These are phyloP conservation scores for Panaeolus cyanescens DNA, from an alignment of 768 basidiomycete species.

Conservation along the genomic window DNA sequence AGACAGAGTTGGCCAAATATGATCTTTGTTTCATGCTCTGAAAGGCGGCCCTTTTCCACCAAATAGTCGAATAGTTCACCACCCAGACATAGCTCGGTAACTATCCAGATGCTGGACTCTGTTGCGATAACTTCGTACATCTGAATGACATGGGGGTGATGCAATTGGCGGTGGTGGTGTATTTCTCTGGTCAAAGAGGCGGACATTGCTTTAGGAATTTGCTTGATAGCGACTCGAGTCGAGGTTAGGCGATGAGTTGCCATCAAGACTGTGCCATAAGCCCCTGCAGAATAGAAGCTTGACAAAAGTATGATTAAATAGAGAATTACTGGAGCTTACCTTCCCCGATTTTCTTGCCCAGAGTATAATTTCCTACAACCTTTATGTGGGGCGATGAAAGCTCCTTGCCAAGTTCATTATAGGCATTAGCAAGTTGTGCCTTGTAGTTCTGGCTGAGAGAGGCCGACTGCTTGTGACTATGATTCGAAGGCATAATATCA, in stretches of 20 bases:
- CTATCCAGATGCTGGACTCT: constrained; percentile 93
- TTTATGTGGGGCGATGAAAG: constrained; percentile 88
- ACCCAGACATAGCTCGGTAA: constrained; percentile 94
- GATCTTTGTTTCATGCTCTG: constrained; percentile 80
- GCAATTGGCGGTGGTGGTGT: constrained; percentile 95
- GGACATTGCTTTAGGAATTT: constrained; percentile 94
- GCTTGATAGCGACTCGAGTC: constrained; percentile 94
- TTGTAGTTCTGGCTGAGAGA: constrained; percentile 77
- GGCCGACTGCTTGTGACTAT: constrained; percentile 60
- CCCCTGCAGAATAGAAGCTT: constrained; percentile 51
- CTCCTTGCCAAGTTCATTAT: constrained; percentile 97
- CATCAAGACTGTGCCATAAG: constrained; percentile 94
- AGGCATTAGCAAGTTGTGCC: constrained; percentile 90
- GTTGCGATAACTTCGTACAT: constrained; percentile 99
- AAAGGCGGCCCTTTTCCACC: constrained; percentile 87
- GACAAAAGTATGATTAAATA: not conserved
- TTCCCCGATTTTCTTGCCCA: constrained; percentile 94
- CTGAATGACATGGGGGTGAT: constrained; percentile 94
- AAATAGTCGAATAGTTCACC: constrained; percentile 99
- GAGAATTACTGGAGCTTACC: constrained; percentile 47
- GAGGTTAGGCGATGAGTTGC: constrained; percentile 93
- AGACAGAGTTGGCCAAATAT: constrained; percentile 97
- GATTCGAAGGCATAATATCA: constrained; percentile 49
- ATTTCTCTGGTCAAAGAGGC: constrained; percentile 94
- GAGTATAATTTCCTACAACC: constrained; percentile 92